Conservation (phyloP, 2,329 filamentous ascomycete genomes). For the Coniochaeta prunicola region DNA sequence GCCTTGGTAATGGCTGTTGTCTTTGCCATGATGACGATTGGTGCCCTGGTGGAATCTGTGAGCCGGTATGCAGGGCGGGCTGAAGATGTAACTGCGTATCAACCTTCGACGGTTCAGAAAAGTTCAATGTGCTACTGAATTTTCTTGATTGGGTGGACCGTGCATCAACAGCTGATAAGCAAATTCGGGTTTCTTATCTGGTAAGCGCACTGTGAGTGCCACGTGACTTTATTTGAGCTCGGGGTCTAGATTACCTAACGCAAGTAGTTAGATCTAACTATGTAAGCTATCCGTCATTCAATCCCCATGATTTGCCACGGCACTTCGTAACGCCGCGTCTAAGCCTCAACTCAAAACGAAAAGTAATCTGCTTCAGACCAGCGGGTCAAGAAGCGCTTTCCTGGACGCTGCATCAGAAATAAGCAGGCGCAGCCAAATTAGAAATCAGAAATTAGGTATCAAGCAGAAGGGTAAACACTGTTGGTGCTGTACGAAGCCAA, state of each 20-base stretch:
- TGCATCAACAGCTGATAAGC: neutral
- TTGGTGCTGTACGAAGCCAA: no score
- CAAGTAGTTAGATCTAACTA: no score
- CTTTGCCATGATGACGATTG: constrained; percentile 20
- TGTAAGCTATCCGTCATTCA: no score
- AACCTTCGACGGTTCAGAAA: neutral
- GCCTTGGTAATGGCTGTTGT: constrained; percentile 24
- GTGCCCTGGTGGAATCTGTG: neutral
- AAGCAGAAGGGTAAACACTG: no score
- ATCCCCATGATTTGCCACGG: neutral
- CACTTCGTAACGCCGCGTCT: neutral
- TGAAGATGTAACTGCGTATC: neutral
- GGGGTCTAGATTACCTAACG: neutral
- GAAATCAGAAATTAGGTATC: no score
- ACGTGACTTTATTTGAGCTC: neutral
- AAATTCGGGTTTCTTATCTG: neutral
- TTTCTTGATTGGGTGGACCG: neutral
- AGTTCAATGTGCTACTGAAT: neutral
- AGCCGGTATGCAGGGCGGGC: neutral
- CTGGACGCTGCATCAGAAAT: no score
- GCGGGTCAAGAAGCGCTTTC: no score
- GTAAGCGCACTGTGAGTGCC: no score
- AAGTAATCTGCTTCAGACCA: no score
- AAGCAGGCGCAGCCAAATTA: no score
- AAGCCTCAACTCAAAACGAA: neutral